phyloP scores from a whole-genome alignment of 2,329 filamentous ascomycete species.

The Colletotrichum acutatum region DNA sequence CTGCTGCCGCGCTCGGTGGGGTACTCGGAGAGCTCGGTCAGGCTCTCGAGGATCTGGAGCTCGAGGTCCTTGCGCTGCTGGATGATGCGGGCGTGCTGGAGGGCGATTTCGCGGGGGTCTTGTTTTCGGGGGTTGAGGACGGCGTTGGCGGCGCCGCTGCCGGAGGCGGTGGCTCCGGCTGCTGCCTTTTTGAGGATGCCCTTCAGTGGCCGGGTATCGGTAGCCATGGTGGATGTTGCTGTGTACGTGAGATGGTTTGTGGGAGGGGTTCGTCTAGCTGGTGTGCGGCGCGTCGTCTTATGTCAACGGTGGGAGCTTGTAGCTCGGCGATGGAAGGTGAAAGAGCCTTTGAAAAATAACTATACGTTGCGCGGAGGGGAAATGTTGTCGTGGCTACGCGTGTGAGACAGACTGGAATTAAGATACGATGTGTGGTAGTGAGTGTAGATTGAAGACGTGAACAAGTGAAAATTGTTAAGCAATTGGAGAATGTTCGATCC shows the following conservation, averaged over 20 bases:
- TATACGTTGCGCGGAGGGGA: not conserved
- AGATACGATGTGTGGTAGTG: not conserved
- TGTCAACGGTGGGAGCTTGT: not conserved
- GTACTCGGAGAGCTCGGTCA: conserved; percentile 76
- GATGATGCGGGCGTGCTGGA: conserved; percentile 85
- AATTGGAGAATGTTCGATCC: conserved; percentile 28
- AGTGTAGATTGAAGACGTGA: not conserved
- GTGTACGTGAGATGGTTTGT: not conserved
- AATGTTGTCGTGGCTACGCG: no score
- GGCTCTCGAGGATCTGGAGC: conserved; percentile 75
- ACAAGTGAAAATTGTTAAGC: conserved; percentile 26
- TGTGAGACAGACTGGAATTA: not conserved
- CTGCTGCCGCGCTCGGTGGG: conserved; percentile 50
- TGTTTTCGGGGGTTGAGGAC: conserved; percentile 46
- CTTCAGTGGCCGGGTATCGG: conserved; percentile 54
- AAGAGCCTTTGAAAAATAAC: not conserved
- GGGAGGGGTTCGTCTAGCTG: not conserved
- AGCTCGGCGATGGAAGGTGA: not conserved
- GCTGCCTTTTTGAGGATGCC: conserved; percentile 70
- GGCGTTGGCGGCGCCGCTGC: conserved; percentile 17
- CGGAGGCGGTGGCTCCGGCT: conserved; percentile 55
- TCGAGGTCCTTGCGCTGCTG: conserved; percentile 86
- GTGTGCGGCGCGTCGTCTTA: not conserved
- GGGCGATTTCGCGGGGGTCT: conserved; percentile 71
- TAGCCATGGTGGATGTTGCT: conserved; percentile 54